A percentile compares a stretch with the other conserved stretches of the same genome.
Evolutionary conservation across 148 eudicot genomes (phyloP).

Genomic region (Arctostaphylos glauca): DNA sequence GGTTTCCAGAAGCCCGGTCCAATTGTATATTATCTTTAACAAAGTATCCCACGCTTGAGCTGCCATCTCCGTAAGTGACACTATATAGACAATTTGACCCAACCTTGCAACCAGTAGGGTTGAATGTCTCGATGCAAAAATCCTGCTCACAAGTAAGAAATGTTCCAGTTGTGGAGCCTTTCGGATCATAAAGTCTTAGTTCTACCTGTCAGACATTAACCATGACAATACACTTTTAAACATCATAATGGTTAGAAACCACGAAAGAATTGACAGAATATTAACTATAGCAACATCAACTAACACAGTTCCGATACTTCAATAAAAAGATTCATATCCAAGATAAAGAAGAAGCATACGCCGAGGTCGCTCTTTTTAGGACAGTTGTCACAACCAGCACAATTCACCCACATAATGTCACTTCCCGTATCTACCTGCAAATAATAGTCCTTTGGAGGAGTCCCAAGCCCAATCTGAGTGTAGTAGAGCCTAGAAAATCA

Average conservation of each 20-base stretch:
- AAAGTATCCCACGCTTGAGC: slow-evolving; percentile 72
- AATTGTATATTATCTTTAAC: slow-evolving; percentile 51
- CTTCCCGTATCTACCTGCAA: slow-evolving; percentile 96
- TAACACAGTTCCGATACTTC: background rate
- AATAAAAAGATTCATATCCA: background rate
- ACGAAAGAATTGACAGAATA: slow-evolving; percentile 2
- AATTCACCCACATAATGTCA: slow-evolving; percentile 81
- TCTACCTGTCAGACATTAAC: slow-evolving; percentile 44
- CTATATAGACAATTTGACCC: slow-evolving; percentile 56
- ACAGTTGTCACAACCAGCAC: slow-evolving; percentile 65
- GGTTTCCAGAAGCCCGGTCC: slow-evolving; percentile 55
- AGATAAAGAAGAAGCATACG: slow-evolving; percentile 41
- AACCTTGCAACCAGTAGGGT: slow-evolving; percentile 42
- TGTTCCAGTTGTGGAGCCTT: slow-evolving; percentile 51
- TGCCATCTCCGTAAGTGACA: slow-evolving; percentile 85
- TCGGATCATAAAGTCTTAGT: slow-evolving; percentile 58
- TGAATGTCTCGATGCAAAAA: slow-evolving; percentile 53
- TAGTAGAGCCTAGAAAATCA: slow-evolving; percentile 62
- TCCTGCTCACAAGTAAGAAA: slow-evolving; percentile 56
- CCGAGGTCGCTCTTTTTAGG: slow-evolving; percentile 63
- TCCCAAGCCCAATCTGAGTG: slow-evolving; percentile 63
- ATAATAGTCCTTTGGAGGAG: slow-evolving; percentile 66
- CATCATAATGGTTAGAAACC: slow-evolving; percentile 10
- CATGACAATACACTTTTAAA: slow-evolving; percentile 8
- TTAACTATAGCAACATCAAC: slow-evolving; percentile 20